Evolutionary conservation across 768 basidiomycete genomes (phyloP).

Genomic region (Agaricus sinodeliciosus): DNA sequence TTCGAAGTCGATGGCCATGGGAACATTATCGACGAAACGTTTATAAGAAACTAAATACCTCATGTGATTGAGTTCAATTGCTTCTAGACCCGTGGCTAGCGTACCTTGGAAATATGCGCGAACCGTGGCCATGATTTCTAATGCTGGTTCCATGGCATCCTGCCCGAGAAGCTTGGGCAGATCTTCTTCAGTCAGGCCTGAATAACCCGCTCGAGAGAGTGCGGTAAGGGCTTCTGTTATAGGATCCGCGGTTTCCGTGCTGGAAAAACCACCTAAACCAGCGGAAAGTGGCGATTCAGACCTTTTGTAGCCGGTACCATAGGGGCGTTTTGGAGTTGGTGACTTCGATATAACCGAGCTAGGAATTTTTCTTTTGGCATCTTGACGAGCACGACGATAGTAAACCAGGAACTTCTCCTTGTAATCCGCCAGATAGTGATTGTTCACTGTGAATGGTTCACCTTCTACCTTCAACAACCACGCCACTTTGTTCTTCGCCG

Average conservation of each 20-base stretch:
- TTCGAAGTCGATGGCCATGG: constrained; percentile 48
- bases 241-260: too few species aligned
- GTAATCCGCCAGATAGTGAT: constrained; percentile 42
- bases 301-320: too few species aligned
- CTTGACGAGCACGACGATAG: constrained; percentile 39
- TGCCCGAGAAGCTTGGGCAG: constrained; percentile 42
- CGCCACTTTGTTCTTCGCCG: constrained; percentile 31
- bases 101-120: constrained; percentile 72
- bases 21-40: constrained; percentile 50
- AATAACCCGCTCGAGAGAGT: constrained; percentile 33
- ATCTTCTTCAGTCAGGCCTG: constrained; percentile 31
- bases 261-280: too few species aligned
- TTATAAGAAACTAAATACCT: constrained; percentile 46
- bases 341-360: too few species aligned
- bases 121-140: constrained; percentile 66
- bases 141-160: constrained; percentile 47
- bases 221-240: constrained; percentile 28
- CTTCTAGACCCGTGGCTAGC: not conserved
- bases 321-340: not conserved
- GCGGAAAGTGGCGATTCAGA: too few species aligned
- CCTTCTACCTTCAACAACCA: constrained; percentile 47
- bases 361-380: constrained; percentile 7
- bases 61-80: not conserved
- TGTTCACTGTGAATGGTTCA: constrained; percentile 47
- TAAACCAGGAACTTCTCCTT: constrained; percentile 32